These are phyloP conservation scores for Aegle marmelos DNA, from an alignment of 345 rosid species.

Conservation along the genomic window DNA sequence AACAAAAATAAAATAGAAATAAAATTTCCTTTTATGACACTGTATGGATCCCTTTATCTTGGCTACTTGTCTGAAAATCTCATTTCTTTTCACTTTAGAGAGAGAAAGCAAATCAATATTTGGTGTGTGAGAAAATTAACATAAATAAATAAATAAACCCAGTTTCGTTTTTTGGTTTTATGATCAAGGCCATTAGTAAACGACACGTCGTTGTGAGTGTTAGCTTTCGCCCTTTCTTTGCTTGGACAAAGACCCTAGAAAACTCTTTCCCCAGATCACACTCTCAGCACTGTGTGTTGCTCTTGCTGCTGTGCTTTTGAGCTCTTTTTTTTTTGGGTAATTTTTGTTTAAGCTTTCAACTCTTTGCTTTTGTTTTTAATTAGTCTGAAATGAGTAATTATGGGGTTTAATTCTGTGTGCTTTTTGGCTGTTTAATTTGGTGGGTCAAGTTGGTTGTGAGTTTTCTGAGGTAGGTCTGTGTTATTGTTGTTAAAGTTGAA, in stretches of 20 bases:
- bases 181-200: conserved; percentile 19
- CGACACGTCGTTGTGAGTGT: conserved; percentile 15
- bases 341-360: neutral
- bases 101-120: neutral
- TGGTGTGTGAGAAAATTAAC: neutral
- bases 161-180: neutral
- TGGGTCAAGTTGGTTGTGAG: conserved; percentile 6
- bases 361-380: neutral
- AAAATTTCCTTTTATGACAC: conserved; percentile 11
- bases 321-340: conserved; percentile 1
- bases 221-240: neutral
- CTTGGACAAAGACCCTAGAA: conserved; percentile 37
- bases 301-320: conserved; percentile 14
- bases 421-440: conserved; percentile 20
- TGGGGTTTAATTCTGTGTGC: conserved; percentile 11
- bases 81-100: conserved; percentile 9
- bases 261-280: conserved; percentile 37
- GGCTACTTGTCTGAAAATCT: conserved; percentile 31
- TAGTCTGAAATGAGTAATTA: conserved; percentile 21
- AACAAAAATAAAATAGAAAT: neutral
- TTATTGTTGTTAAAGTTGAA: neutral
- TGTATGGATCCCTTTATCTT: conserved; percentile 35
- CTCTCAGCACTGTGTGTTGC: conserved; percentile 6
- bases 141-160: neutral
- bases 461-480: conserved; percentile 1